These are phyloP conservation scores for Termitomyces sp. DNA, from an alignment of 768 basidiomycete genomes.

Conservation along the genomic window DNA sequence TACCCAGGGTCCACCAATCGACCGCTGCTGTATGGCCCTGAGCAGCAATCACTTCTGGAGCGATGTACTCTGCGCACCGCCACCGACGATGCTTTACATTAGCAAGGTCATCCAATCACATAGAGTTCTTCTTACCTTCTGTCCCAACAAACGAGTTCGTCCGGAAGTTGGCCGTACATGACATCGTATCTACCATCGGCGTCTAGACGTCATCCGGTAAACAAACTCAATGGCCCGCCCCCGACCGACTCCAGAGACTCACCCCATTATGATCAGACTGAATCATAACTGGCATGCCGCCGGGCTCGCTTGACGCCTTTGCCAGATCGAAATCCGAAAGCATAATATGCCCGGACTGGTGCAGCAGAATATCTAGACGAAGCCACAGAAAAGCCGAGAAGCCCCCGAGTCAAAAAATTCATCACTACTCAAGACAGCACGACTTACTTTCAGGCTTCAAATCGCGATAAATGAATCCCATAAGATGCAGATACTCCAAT, in stretches of 20 bases:
- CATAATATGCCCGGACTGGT: constrained; percentile 99
- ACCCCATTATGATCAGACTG: constrained; percentile 89
- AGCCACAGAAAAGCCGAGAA: background rate
- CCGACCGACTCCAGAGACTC: constrained; percentile 25
- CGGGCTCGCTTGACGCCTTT: constrained; percentile 86
- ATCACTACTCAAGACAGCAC: constrained; percentile 1
- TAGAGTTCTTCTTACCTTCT: constrained; percentile 57
- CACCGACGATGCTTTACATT: constrained; percentile 15
- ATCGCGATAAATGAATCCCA: constrained; percentile 99
- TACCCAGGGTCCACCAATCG: constrained; percentile 99
- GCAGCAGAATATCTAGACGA: constrained; percentile 83
- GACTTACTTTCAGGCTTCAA: constrained; percentile 97
- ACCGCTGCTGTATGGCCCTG: constrained; percentile 97
- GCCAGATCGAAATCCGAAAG: constrained; percentile 98
- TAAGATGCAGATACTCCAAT: constrained; percentile 96
- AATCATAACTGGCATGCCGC: constrained; percentile 81
- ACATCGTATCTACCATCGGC: constrained; percentile 93
- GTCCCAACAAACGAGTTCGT: constrained; percentile 99
- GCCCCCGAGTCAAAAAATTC: constrained; percentile 4
- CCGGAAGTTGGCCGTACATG: constrained; percentile 95
- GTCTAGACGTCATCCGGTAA: constrained; percentile 40
- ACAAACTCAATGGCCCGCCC: constrained; percentile 2
- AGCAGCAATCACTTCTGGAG: constrained; percentile 96
- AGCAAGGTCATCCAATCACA: constrained; percentile 15
- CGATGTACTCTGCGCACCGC: constrained; percentile 82